Evolutionary conservation across 2,329 filamentous ascomycete species (phyloP).

Genomic region (Rutstroemia sp.): DNA sequence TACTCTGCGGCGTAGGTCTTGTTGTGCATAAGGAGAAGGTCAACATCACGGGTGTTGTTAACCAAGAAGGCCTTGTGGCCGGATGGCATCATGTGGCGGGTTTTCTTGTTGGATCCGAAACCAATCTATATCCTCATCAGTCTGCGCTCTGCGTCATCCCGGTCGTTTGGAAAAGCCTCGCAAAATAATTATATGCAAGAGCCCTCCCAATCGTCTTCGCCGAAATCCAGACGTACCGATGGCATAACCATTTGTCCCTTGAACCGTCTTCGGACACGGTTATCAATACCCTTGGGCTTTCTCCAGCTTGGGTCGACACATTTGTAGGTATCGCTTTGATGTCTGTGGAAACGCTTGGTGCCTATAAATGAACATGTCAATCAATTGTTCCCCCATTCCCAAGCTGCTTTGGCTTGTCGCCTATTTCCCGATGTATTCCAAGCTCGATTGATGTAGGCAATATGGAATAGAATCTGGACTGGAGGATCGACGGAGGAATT

Average conservation of each 20-base stretch:
- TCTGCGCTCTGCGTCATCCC: conserved; percentile 3
- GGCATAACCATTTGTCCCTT: conserved; percentile 94
- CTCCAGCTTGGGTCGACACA: conserved; percentile 87
- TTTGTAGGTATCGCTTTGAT: conserved; percentile 97
- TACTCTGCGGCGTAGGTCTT: conserved; percentile 98
- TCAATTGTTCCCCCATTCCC: neutral
- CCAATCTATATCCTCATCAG: conserved; percentile 63
- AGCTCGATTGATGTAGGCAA: neutral
- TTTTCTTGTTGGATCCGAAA: conserved; percentile 99
- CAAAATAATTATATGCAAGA: neutral
- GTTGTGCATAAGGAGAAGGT: conserved; percentile 99
- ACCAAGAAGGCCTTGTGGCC: conserved; percentile 99
- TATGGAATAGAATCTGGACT: conserved; percentile 1
- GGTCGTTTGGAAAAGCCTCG: neutral
- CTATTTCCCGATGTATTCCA: neutral
- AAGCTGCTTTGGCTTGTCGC: neutral
- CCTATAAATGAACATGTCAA: conserved; percentile 44
- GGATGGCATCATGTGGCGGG: conserved; percentile 95
- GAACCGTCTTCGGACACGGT: conserved; percentile 94
- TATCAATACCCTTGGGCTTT: conserved; percentile 99
- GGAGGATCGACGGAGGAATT: conserved; percentile 3
- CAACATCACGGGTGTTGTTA: conserved; percentile 91
- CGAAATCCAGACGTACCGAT: conserved; percentile 65
- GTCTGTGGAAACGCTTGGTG: conserved; percentile 91
- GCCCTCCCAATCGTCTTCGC: neutral